Conservation (phyloP, 2,329 filamentous ascomycete genomes). For the Cercospora sojina region DNA sequence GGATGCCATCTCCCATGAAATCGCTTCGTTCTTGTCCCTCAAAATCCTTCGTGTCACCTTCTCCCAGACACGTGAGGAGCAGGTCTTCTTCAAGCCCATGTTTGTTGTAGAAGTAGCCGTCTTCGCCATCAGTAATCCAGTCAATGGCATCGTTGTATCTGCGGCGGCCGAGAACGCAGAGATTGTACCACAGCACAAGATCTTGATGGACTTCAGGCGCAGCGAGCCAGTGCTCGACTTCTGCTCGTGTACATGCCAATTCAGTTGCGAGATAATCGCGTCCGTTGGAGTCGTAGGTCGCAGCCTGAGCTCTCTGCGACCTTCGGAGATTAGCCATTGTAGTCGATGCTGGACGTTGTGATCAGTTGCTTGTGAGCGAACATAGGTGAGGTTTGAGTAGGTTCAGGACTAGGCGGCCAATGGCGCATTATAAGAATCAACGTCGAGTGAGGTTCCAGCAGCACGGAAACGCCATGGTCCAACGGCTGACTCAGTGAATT, state of each 20-base stretch:
- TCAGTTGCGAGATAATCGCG: constrained; percentile 26
- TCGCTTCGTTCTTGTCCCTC: background rate
- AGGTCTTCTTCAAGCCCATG: constrained; percentile 27
- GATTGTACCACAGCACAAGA: constrained; percentile 27
- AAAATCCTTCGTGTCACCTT: constrained; percentile 13
- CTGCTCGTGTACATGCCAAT: constrained; percentile 13
- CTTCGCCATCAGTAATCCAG: constrained; percentile 27
- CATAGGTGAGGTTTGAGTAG: background rate
- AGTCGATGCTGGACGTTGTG: background rate
- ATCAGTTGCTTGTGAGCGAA: background rate
- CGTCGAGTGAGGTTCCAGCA: background rate
- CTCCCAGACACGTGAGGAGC: constrained; percentile 26
- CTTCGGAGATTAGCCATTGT: constrained; percentile 17
- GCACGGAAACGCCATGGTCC: background rate
- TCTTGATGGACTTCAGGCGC: constrained; percentile 25
- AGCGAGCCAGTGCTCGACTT: constrained; percentile 28
- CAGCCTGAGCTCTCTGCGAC: constrained; percentile 15
- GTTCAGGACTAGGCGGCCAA: background rate
- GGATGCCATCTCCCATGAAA: constrained; percentile 10
- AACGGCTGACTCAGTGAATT: background rate
- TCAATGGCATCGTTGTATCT: constrained; percentile 26
- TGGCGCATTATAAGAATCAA: background rate
- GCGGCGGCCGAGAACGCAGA: constrained; percentile 21
- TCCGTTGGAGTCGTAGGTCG: constrained; percentile 28
- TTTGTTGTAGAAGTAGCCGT: constrained; percentile 25